Base-by-base conservation (phyloP, 768 basidiomycete genomes). In the Butyriboletus loyo region DNA sequence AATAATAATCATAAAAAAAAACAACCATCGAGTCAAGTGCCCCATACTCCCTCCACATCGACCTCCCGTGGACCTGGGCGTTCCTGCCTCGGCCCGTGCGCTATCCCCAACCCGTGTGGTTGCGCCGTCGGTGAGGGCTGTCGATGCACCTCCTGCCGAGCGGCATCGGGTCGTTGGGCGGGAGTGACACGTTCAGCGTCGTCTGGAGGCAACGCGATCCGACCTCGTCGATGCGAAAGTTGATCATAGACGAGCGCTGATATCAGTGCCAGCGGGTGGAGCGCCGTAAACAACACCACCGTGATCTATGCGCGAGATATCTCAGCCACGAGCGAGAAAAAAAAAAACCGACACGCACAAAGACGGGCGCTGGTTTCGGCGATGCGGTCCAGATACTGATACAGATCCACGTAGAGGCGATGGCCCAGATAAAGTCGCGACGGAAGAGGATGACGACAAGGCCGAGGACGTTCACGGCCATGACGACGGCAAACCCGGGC, bases 341-440 rank as follows among this genome's bases (percentile, higher is more conserved):
- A 19, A 5, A n/a, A 11, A 7, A 11, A 27, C n/a, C n/a, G n/a
- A n/a, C n/a, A 76, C 86, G 21, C 57, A 89, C 86, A 57, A 81
- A 81, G 14, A 92, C 81, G 3, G 81, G 75, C 7, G 74, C 73
- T 0, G 87, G 83, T 55, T 89, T 89, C 0, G 85, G 86, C 25
- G 73, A 63, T 4, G 74, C 71, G 22, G 70, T 66, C 84, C 85
- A 88, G 5, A 91, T 71, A 57, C 82, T 82, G 21, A 84, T 73
- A 53, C 82, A 82, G 21, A 87, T 77, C 89, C 89, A 92, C 0
- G 82, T 84, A 0, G 87, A 84, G 1, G 85, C 85, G 14, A 85
- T 74, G 32, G 84, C 82, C 86, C 87, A 90, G 0, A 90, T 85
- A 44, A 91, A 69, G 59, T 92, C 90, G 3, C 79, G 72, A 1